These are phyloP conservation scores for Thoreauomyces humboldtii DNA, from an alignment of 192 early-diverging fungal genomes.

Conservation along the genomic window DNA sequence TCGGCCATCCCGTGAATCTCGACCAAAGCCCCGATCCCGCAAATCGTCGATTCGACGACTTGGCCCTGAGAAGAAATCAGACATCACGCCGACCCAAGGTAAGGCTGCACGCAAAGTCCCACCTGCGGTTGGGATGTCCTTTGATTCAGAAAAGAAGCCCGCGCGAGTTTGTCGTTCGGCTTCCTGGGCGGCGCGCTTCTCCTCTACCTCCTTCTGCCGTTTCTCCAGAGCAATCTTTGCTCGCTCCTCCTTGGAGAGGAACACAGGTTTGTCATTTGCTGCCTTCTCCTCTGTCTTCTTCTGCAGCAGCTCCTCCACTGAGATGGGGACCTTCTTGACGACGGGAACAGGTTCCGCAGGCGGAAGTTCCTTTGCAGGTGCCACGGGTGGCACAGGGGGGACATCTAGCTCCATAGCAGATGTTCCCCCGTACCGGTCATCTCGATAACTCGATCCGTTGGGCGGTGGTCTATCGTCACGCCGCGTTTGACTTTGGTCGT, in stretches of 20 bases:
- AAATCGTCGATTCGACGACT: not conserved
- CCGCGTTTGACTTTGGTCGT: too few relatives aligned
- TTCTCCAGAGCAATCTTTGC: conserved; percentile 81
- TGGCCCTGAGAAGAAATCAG: not conserved
- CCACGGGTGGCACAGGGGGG: too few relatives aligned
- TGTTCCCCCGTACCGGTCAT: too few relatives aligned
- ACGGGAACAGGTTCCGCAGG: not conserved
- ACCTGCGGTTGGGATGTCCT: not conserved
- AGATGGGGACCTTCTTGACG: conserved; percentile 59
- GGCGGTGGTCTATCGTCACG: too few relatives aligned
- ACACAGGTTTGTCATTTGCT: conserved; percentile 67
- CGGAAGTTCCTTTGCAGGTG: too few relatives aligned
- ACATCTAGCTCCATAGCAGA: too few relatives aligned
- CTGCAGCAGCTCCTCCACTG: conserved; percentile 72
- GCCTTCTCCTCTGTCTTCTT: conserved; percentile 66
- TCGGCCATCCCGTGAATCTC: conserved; percentile 4
- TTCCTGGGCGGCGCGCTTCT: conserved; percentile 57
- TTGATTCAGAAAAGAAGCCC: conserved; percentile 49
- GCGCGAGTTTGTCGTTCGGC: conserved; percentile 58
- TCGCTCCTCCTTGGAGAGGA: conserved; percentile 90
- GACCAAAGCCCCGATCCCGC: not conserved
- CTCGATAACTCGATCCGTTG: too few relatives aligned
- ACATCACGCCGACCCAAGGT: too few relatives aligned
- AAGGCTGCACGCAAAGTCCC: too few relatives aligned
- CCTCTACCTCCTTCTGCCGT: conserved; percentile 78